Conservation (phyloP, 495 filamentous ascomycete genomes). For the Jackrogersella minutella region DNA sequence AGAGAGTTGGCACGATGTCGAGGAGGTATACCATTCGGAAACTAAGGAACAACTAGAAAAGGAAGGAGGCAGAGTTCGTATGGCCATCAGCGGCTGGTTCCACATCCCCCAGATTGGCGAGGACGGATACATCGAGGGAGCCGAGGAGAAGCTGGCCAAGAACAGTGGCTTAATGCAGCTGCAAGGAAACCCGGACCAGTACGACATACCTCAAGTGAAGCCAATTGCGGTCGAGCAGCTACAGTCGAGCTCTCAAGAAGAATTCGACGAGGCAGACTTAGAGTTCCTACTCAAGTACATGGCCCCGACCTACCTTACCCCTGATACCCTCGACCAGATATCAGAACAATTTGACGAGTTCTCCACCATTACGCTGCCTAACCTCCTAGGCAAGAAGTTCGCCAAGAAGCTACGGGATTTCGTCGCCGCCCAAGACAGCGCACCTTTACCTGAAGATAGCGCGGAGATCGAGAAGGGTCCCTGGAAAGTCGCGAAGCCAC, state of each 20-base stretch:
- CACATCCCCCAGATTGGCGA: conserved; percentile 97
- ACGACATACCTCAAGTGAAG: conserved; percentile 79
- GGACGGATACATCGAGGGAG: conserved; percentile 86
- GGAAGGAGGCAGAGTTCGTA: conserved; percentile 77
- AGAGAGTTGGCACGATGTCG: conserved; percentile 97
- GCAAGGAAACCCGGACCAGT: conserved; percentile 86
- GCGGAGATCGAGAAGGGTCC: conserved; percentile 65
- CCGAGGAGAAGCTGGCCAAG: conserved; percentile 86
- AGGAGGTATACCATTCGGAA: conserved; percentile 86
- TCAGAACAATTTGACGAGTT: conserved; percentile 79
- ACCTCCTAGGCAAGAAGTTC: conserved; percentile 81
- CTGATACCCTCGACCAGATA: conserved; percentile 87
- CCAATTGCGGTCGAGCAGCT: conserved; percentile 59
- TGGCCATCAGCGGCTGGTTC: conserved; percentile 99
- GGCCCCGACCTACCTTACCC: conserved; percentile 88
- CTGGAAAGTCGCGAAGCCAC: conserved; percentile 84
- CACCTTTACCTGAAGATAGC: conserved; percentile 53
- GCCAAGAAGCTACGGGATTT: conserved; percentile 70
- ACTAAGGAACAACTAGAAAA: conserved; percentile 61
- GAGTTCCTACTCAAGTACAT: conserved; percentile 90
- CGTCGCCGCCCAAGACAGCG: conserved; percentile 69
- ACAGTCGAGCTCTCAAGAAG: conserved; percentile 56
- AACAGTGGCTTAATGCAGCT: conserved; percentile 91
- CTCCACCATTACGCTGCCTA: conserved; percentile 79
- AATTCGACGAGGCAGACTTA: conserved; percentile 77